Evolutionary conservation across 192 early-diverging fungal species (phyloP).

Genomic region (Gryganskiella cystojenkinii): DNA sequence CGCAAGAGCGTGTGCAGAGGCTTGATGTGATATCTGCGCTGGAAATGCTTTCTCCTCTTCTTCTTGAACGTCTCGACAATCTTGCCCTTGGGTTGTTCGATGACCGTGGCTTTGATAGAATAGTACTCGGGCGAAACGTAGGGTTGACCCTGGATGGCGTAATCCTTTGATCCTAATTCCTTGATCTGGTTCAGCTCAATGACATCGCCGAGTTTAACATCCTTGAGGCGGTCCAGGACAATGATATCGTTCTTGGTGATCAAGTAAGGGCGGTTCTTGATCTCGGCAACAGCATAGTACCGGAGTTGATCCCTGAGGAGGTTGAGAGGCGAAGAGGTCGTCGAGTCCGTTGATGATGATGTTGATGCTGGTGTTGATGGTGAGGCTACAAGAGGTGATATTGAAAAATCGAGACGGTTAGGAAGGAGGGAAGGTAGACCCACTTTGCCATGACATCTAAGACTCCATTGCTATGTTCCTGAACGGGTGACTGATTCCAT

Average conservation of each 20-base stretch:
- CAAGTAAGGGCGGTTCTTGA: slow-evolving; percentile 88
- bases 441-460: neutral
- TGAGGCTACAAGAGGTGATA: slow-evolving; percentile 1
- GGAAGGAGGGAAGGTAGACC: neutral
- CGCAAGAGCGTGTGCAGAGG: slow-evolving; percentile 81
- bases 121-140: slow-evolving; percentile 79
- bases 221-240: slow-evolving; percentile 82
- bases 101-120: slow-evolving; percentile 84
- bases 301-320: slow-evolving; percentile 71
- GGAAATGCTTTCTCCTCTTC: slow-evolving; percentile 82
- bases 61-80: slow-evolving; percentile 80
- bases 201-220: slow-evolving; percentile 88
- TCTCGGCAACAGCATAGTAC: slow-evolving; percentile 89
- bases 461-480: neutral
- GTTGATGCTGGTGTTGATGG: slow-evolving; percentile 13
- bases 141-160: slow-evolving; percentile 87
- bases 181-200: slow-evolving; percentile 86
- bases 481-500: neutral
- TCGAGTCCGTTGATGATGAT: neutral
- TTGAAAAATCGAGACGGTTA: neutral
- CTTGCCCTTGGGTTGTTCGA: slow-evolving; percentile 89
- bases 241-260: slow-evolving; percentile 92
- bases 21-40: slow-evolving; percentile 73
- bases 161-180: slow-evolving; percentile 88
- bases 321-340: slow-evolving; percentile 17